Percentiles rank a stretch among this genome's conserved stretches.
phyloP scores from a whole-genome alignment of 192 early-diverging fungal genomes.

The Lobosporangium transversale region DNA sequence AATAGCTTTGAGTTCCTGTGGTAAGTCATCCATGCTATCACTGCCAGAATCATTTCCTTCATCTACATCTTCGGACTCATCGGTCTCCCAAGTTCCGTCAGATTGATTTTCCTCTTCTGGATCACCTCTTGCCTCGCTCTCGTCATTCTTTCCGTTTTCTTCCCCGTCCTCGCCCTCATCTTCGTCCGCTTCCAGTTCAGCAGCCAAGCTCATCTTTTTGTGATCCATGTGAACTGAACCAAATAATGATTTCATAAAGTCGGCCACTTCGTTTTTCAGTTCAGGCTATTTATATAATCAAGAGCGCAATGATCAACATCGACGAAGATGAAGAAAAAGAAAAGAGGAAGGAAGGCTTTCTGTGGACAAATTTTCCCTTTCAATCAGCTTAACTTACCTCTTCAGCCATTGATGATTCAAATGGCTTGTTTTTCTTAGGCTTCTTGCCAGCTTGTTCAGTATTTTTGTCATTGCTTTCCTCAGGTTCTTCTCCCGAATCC shows the following conservation, averaged over 20 bases:
- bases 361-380: not conserved
- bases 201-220: slow-evolving; percentile 13
- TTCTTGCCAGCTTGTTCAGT: not conserved
- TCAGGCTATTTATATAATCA: slow-evolving; percentile 18
- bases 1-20: slow-evolving; percentile 37
- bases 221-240: slow-evolving; percentile 25
- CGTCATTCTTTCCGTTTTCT: not conserved
- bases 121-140: too few species aligned
- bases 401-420: not conserved
- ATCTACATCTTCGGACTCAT: slow-evolving; percentile 17
- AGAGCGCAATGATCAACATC: not conserved
- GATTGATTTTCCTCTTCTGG: slow-evolving; percentile 3
- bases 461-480: not conserved
- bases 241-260: slow-evolving; percentile 49
- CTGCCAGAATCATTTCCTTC: slow-evolving; percentile 27
- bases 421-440: slow-evolving; percentile 7
- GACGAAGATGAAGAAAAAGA: not conserved
- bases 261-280: slow-evolving; percentile 38
- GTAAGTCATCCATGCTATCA: slow-evolving; percentile 51
- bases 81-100: slow-evolving; percentile 30
- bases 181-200: slow-evolving; percentile 25
- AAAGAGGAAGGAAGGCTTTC: not conserved
- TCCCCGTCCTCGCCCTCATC: slow-evolving; percentile 7
- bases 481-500: slow-evolving; percentile 31
- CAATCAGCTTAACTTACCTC: slow-evolving; percentile 14